Evolutionary conservation across 78 protist species (phyloP).

Genomic region (Cyanophora paradoxa): DNA sequence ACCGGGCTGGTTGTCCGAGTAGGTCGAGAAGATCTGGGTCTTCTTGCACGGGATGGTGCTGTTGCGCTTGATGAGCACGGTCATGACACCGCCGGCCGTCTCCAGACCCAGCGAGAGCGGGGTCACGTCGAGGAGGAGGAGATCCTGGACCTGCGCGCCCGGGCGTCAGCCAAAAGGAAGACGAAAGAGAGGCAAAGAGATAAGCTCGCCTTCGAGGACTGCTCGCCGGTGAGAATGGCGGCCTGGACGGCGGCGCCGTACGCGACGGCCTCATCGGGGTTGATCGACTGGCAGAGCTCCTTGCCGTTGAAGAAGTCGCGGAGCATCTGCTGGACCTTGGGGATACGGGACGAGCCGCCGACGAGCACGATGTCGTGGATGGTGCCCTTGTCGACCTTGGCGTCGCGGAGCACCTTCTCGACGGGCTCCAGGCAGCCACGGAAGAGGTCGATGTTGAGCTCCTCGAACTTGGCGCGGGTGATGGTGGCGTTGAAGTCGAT

Average conservation of each 20-base stretch:
- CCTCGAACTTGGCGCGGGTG: conserved; percentile 98
- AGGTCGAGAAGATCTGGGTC: conserved; percentile 91
- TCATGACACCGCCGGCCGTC: conserved; percentile 98
- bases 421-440: conserved; percentile 82
- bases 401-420: conserved; percentile 77
- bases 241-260: conserved; percentile 99
- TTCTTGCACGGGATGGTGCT: conserved; percentile 96
- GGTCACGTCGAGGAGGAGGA: conserved; percentile 92
- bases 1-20: conserved; percentile 90
- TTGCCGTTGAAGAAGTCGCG: conserved; percentile 93
- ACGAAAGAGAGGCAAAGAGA: no score
- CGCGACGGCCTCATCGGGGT: conserved; percentile 99
- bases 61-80: conserved; percentile 92
- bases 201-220: conserved; percentile 12
- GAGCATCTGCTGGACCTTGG: conserved; percentile 91
- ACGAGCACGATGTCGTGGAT: conserved; percentile 92
- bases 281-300: conserved; percentile 81
- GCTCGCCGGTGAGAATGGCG: conserved; percentile 80
- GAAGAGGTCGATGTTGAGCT: conserved; percentile 87
- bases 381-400: conserved; percentile 65
- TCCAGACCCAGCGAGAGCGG: conserved; percentile 99
- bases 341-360: conserved; percentile 98
- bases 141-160: no score
- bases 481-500: conserved; percentile 85
- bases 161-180: no score